Evolutionary conservation across 2,329 filamentous ascomycete species (phyloP).

Genomic region (Clonostachys solani): DNA sequence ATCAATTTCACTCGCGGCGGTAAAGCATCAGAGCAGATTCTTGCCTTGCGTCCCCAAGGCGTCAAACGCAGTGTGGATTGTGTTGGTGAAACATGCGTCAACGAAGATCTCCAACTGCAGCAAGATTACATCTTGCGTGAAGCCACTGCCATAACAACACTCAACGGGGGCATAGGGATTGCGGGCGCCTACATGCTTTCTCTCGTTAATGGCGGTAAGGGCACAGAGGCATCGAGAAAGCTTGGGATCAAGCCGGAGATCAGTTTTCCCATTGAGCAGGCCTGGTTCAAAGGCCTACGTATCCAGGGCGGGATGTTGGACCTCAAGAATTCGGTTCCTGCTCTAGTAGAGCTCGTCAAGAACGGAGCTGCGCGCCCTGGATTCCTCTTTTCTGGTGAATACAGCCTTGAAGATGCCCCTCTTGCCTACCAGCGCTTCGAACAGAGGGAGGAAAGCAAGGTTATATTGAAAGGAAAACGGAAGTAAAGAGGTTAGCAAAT

Average conservation of each 20-base stretch:
- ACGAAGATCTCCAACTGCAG: conserved; percentile 8
- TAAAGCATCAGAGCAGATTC: conserved; percentile 20
- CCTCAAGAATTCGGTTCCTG: conserved; percentile 1
- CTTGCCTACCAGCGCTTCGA: conserved; percentile 16
- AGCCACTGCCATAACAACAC: not conserved
- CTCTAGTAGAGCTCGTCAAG: conserved; percentile 14
- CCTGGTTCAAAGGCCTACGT: not conserved
- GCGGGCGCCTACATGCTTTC: not conserved
- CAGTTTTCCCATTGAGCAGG: not conserved
- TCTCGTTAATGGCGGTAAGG: not conserved
- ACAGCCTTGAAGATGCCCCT: conserved; percentile 18
- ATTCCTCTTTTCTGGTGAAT: conserved; percentile 16
- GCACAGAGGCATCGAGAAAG: not conserved
- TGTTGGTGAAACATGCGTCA: conserved; percentile 10
- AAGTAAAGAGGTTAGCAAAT: no score
- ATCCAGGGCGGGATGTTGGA: not conserved
- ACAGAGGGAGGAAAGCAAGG: conserved; percentile 12
- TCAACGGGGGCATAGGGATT: not conserved
- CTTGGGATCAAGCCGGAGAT: not conserved
- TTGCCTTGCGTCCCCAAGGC: conserved; percentile 7
- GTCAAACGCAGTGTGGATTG: conserved; percentile 13
- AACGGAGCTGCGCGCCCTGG: conserved; percentile 15
- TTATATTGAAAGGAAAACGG: not conserved
- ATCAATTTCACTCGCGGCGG: conserved; percentile 43
- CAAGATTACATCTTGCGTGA: conserved; percentile 7